phyloP scores from a whole-genome alignment of 768 basidiomycete species.

The Tylopilus intermedius region DNA sequence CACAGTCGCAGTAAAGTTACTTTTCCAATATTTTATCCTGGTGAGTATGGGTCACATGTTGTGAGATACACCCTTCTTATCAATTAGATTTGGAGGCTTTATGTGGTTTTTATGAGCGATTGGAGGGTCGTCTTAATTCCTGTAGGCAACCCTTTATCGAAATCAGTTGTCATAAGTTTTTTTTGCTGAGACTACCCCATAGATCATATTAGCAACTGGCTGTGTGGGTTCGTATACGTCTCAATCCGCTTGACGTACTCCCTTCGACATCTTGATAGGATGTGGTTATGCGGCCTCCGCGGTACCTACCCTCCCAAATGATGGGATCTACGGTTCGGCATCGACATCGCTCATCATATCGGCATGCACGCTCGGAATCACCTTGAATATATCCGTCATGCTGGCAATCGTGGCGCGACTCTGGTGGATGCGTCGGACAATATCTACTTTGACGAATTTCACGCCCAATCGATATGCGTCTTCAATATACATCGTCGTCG shows the following conservation, averaged over 20 bases:
- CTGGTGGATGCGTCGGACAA: not conserved
- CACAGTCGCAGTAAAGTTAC: not conserved
- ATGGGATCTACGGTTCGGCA: not conserved
- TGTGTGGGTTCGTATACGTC: not conserved
- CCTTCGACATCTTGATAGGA: not conserved
- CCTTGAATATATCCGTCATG: not conserved
- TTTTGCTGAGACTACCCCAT: not conserved
- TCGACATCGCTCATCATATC: not conserved
- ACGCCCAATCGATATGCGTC: not conserved
- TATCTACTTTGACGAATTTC: not conserved
- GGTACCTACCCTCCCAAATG: not conserved
- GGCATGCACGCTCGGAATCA: not conserved
- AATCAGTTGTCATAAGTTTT: not conserved
- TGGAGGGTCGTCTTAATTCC: constrained; percentile 3
- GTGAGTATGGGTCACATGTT: not conserved
- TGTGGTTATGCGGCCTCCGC: not conserved
- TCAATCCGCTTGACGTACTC: not conserved
- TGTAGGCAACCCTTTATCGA: not conserved
- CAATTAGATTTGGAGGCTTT: constrained; percentile 3
- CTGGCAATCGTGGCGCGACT: not conserved
- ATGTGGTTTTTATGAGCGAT: not conserved
- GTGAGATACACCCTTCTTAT: not conserved
- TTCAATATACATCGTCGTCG: not conserved
- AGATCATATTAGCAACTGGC: not conserved
- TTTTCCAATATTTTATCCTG: not conserved